These are phyloP conservation scores for Cronartium ribicola DNA, from an alignment of 1,284 basidiomycete genomes.

Conservation along the genomic window DNA sequence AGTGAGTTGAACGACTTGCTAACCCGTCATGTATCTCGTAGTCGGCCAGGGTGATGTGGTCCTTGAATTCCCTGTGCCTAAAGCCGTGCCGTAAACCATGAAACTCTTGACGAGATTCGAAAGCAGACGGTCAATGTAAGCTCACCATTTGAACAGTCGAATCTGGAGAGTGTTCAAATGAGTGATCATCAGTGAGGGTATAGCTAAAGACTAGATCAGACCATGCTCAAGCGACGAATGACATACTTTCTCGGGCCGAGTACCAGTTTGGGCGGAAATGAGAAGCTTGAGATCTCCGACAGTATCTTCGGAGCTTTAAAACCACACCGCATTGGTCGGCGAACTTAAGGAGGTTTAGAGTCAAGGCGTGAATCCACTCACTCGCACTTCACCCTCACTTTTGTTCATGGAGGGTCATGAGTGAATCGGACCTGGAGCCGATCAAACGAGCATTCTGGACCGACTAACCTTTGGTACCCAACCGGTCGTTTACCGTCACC, in stretches of 20 bases:
- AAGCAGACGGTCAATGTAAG: not conserved
- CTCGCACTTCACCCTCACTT: constrained; percentile 56
- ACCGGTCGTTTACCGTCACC: constrained; percentile 93
- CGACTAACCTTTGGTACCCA: constrained; percentile 80
- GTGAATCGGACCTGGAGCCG: not conserved
- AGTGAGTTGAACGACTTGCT: not conserved
- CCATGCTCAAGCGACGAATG: not conserved
- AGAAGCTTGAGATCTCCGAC: constrained; percentile 95
- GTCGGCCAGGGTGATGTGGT: constrained; percentile 79
- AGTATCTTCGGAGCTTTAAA: constrained; percentile 83
- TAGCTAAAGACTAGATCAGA: not conserved
- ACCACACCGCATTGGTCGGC: not conserved
- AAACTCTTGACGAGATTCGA: not conserved
- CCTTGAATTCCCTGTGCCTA: constrained; percentile 47
- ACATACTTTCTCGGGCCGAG: constrained; percentile 58
- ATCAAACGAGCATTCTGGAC: not conserved
- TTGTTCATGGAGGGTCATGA: constrained; percentile 59
- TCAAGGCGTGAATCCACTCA: not conserved
- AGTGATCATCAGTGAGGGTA: not conserved
- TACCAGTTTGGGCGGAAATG: constrained; percentile 93
- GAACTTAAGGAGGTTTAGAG: not conserved
- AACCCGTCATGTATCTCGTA: constrained; percentile 89
- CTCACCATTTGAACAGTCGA: constrained; percentile 90
- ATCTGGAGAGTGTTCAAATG: constrained; percentile 65
- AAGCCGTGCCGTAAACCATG: constrained; percentile 37